Conservation (phyloP, 2,329 filamentous ascomycete genomes). For the Pseudocercospora cruenta region DNA sequence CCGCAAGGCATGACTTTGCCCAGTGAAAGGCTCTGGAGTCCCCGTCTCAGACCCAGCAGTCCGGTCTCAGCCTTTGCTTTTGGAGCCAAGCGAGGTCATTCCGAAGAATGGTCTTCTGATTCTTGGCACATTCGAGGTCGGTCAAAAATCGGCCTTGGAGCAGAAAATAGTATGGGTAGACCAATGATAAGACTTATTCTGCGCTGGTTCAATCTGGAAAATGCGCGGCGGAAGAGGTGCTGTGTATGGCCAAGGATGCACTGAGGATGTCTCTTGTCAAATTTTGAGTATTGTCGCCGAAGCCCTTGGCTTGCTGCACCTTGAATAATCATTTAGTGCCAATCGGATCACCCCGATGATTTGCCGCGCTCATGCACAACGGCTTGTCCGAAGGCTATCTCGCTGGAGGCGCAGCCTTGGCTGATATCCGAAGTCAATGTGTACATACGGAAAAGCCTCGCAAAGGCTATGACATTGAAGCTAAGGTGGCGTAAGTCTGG, state of each 20-base stretch:
- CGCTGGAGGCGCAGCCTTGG: not conserved
- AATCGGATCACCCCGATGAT: not conserved
- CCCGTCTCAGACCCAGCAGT: not conserved
- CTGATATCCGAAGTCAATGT: not conserved
- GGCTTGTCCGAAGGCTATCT: not conserved
- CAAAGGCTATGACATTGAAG: not conserved
- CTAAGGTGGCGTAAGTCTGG: slow-evolving; percentile 14
- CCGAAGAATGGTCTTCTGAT: not conserved
- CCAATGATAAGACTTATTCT: not conserved
- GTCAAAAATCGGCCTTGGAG: not conserved
- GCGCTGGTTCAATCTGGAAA: slow-evolving; percentile 5
- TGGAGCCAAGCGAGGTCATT: not conserved
- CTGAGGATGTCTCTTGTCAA: not conserved
- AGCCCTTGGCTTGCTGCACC: too few species aligned
- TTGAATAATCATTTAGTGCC: not conserved
- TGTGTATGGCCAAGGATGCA: not conserved
- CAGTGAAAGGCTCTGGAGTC: too few species aligned
- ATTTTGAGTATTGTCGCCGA: not conserved
- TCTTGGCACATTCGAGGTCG: not conserved
- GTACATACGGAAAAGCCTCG: not conserved
- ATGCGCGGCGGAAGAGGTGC: not conserved
- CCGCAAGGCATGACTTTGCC: not conserved
- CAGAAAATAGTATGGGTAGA: not conserved
- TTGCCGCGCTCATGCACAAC: not conserved
- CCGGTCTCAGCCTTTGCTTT: too few species aligned